phyloP scores from a whole-genome alignment of 495 filamentous ascomycete species.

The Penicillium bialowiezense region DNA sequence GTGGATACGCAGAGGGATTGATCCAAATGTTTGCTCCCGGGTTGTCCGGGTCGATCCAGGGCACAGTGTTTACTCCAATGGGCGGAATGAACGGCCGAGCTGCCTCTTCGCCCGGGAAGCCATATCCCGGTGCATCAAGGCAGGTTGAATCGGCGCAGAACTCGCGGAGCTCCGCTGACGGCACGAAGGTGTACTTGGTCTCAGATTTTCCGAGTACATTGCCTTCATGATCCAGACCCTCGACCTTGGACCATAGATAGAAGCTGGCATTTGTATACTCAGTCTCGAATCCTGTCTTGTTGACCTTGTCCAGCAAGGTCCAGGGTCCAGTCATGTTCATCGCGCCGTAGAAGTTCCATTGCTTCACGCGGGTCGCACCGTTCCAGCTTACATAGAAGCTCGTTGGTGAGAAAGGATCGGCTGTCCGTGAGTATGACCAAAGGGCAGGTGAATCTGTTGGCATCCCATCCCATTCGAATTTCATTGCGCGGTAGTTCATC shows the following conservation, averaged over 20 bases:
- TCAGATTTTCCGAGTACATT: slow-evolving; percentile 32
- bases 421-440: slow-evolving; percentile 39
- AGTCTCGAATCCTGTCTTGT: slow-evolving; percentile 43
- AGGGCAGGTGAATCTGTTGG: slow-evolving; percentile 43
- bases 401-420: slow-evolving; percentile 25
- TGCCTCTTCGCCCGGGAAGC: slow-evolving; percentile 34
- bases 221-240: slow-evolving; percentile 35
- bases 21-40: slow-evolving; percentile 17
- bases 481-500: slow-evolving; percentile 47
- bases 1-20: slow-evolving; percentile 18
- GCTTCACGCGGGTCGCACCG: slow-evolving; percentile 42
- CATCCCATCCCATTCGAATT: slow-evolving; percentile 45
- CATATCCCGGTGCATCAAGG: slow-evolving; percentile 31
- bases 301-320: slow-evolving; percentile 26
- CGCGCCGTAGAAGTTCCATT: slow-evolving; percentile 42
- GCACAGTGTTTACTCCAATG: slow-evolving; percentile 38
- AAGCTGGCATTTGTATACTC: slow-evolving; percentile 30
- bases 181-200: slow-evolving; percentile 40
- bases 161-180: slow-evolving; percentile 34
- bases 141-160: slow-evolving; percentile 35
- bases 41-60: slow-evolving; percentile 38
- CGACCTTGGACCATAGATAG: slow-evolving; percentile 35
- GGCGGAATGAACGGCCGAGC: slow-evolving; percentile 31
- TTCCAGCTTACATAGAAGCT: slow-evolving; percentile 50
- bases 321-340: slow-evolving; percentile 32